Percentiles rank a stretch among this genome's conserved stretches.
Evolutionary conservation across 441 rosid species (phyloP).

Genomic region (Viola pubescens): DNA sequence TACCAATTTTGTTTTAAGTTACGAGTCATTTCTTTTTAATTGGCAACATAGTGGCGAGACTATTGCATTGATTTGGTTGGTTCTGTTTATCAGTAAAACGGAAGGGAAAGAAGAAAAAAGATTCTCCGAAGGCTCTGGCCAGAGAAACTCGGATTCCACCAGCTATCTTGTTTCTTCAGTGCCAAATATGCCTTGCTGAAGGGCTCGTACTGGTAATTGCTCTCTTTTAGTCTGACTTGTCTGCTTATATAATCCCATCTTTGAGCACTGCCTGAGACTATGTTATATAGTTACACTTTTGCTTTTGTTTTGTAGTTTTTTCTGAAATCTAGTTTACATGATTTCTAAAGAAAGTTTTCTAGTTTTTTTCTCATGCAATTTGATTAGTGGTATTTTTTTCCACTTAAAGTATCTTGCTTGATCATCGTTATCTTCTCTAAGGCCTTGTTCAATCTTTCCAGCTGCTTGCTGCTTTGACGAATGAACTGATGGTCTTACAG

Average conservation of each 20-base stretch:
- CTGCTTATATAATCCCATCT: not conserved
- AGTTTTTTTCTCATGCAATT: not conserved
- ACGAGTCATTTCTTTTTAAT: too few species aligned
- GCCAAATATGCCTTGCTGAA: constrained; percentile 79
- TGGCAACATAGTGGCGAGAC: too few species aligned
- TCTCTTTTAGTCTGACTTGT: not conserved
- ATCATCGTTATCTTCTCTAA: not conserved
- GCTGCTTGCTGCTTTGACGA: constrained; percentile 90
- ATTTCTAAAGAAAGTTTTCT: not conserved
- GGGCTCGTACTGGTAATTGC: constrained; percentile 72
- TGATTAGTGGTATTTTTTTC: constrained; percentile 1
- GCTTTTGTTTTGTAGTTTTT: not conserved
- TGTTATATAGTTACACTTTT: not conserved
- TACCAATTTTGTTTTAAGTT: too few species aligned
- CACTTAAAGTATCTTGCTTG: not conserved
- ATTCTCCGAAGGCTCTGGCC: constrained; percentile 48
- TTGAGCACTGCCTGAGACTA: not conserved
- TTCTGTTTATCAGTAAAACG: constrained; percentile 49
- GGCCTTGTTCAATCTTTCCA: constrained; percentile 24
- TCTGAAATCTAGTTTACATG: constrained; percentile 1
- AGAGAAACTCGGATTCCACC: constrained; percentile 66
- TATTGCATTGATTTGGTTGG: not conserved
- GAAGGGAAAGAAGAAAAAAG: constrained; percentile 77
- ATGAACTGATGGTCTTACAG: constrained; percentile 49
- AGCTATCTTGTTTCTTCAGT: constrained; percentile 65